Base-by-base conservation (phyloP, 1,139 yeast genomes). In the Pneumocystis jirovecii region DNA sequence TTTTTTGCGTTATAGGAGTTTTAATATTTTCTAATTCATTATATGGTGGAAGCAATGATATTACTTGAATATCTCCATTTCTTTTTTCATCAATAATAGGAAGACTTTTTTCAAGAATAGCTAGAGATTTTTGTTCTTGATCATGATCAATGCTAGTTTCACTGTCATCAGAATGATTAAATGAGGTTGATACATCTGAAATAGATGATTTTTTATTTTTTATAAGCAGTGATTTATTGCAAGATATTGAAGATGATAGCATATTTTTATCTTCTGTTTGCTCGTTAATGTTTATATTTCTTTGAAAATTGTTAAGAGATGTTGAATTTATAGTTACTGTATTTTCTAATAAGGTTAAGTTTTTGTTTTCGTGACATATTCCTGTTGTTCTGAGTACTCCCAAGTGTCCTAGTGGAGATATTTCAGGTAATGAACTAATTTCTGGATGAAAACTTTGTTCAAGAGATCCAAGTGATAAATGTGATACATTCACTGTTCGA, bases 401-500 rank as follows among this genome's bases (percentile, higher is more conserved):
- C 3, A 21, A 25, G 25, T 50, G 31, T 25, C 31, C 31, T 50
- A 19, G 7, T 50, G 57, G 31, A n/a, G 34, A 50, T 21, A 50
- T 40, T 40, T 40, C n/a, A 25, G 57, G 57, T 25, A 50, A 50
- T 50, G 57, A 25, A 50, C 34, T 50, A 50, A 25, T 10, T 50
- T 50, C 57, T 50, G 57, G 57, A 50, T 50, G 57, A 50, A 50
- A 50, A 50, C 57, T 50, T 50, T 50, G 57, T 50, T 50, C 57
- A 19, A 50, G 57, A 25, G 57, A 50, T 8, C 57, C 57, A 12
- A 50, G 57, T 8, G 57, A 50, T 50, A 50, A 50, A 25, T 25
- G n/a, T 25, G 57, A 50, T 50, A 29, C 57, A 29, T 50, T 50
- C 7, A 50, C 57, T 50, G 57, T 50, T 50, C 34, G 57, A 50